phyloP scores from a whole-genome alignment of 2,329 filamentous ascomycete genomes.

The Domatiomyces catenatus region DNA sequence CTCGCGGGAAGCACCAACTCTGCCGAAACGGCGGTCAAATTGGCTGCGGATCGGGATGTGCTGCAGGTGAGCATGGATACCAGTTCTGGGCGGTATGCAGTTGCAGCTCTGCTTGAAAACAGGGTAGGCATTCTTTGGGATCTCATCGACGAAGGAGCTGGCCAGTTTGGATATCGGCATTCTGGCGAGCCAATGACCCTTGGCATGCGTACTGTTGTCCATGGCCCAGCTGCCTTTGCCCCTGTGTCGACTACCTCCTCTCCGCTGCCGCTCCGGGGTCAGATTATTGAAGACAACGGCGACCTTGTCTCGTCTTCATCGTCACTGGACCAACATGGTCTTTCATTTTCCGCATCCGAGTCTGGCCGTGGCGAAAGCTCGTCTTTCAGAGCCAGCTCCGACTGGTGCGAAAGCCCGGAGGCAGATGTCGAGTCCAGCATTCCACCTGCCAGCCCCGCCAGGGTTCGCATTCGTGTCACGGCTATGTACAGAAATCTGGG shows the following conservation, averaged over 20 bases:
- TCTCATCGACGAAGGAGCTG: constrained; percentile 18
- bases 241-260: neutral
- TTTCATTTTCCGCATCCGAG: neutral
- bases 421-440: neutral
- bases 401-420: neutral
- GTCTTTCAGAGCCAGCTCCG: neutral
- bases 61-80: constrained; percentile 49
- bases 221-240: constrained; percentile 1
- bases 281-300: neutral
- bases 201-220: constrained; percentile 7
- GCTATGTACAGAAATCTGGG: constrained; percentile 38
- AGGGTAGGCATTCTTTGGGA: constrained; percentile 48
- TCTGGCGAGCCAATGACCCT: constrained; percentile 13
- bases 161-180: neutral
- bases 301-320: neutral
- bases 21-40: constrained; percentile 34
- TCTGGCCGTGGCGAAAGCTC: neutral
- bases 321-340: neutral
- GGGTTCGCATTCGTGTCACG: neutral
- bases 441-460: neutral
- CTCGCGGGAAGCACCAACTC: constrained; percentile 21
- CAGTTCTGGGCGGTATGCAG: constrained; percentile 37
- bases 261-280: neutral
- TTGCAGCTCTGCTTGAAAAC: constrained; percentile 45
- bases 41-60: constrained; percentile 42